These are phyloP conservation scores for Xylogone sp. DNA, from an alignment of 2,329 filamentous ascomycete species.

Conservation along the genomic window DNA sequence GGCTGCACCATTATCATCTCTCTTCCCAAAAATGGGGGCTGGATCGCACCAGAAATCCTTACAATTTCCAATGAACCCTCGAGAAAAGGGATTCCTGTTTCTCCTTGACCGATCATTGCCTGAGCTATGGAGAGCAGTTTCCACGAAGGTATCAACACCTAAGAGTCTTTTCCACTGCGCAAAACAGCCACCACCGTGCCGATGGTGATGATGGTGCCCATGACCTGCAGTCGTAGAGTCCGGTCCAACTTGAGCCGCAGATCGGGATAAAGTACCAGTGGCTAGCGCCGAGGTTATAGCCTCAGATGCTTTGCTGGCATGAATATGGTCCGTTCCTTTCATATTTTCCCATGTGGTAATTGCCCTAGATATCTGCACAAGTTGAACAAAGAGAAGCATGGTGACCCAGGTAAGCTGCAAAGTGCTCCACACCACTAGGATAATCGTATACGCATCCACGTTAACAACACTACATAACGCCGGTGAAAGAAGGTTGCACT, in stretches of 20 bases:
- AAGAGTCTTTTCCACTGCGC: conserved; percentile 80
- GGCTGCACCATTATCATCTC: conserved; percentile 70
- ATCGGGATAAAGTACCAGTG: conserved; percentile 60
- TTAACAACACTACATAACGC: conserved; percentile 72
- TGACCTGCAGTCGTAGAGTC: conserved; percentile 14
- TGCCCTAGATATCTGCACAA: conserved; percentile 86
- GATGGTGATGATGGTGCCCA: conserved; percentile 44
- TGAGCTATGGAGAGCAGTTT: conserved; percentile 74
- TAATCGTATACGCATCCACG: conserved; percentile 78
- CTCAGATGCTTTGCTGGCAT: conserved; percentile 46
- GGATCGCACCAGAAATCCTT: conserved; percentile 96
- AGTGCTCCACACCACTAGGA: conserved; percentile 73
- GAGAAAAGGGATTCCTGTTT: conserved; percentile 74
- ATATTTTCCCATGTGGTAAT: conserved; percentile 98
- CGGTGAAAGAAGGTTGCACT: conserved; percentile 74
- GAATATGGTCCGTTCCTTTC: conserved; percentile 67
- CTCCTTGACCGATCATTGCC: conserved; percentile 43
- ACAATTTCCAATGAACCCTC: conserved; percentile 83
- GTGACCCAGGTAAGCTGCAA: conserved; percentile 92
- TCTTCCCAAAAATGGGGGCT: conserved; percentile 71
- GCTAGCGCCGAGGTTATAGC: conserved; percentile 72
- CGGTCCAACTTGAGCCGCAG: conserved; percentile 65
- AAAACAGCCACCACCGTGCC: conserved; percentile 64
- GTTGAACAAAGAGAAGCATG: conserved; percentile 95
- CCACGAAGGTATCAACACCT: conserved; percentile 89